A percentile compares a stretch with the other conserved stretches of the same genome.
Evolutionary conservation across 2,329 filamentous ascomycete species (phyloP).

Genomic region (Nemania diffusa): DNA sequence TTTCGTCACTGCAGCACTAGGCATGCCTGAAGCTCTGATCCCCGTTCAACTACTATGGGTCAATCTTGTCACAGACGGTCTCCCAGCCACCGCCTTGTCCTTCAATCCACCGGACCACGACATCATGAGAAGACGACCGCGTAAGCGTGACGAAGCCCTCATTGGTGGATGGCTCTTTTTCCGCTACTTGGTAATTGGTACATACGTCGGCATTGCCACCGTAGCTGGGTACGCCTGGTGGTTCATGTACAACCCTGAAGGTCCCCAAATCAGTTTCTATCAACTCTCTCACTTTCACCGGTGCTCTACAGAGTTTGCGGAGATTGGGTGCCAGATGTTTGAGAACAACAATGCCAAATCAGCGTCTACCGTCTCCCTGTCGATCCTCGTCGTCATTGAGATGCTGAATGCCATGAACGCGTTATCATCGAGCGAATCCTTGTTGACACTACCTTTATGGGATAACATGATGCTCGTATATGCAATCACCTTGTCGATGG

Average conservation of each 20-base stretch:
- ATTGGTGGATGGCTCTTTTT: slow-evolving; percentile 98
- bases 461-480: slow-evolving; percentile 98
- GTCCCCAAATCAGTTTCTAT: slow-evolving; percentile 90
- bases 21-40: slow-evolving; percentile 97
- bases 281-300: slow-evolving; percentile 94
- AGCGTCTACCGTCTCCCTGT: slow-evolving; percentile 92
- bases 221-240: slow-evolving; percentile 99
- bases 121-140: slow-evolving; percentile 91
- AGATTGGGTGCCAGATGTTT: slow-evolving; percentile 95
- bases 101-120: slow-evolving; percentile 99
- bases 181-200: slow-evolving; percentile 95
- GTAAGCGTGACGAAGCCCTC: slow-evolving; percentile 91
- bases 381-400: slow-evolving; percentile 94
- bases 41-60: slow-evolving; percentile 99
- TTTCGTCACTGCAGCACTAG: slow-evolving; percentile 93
- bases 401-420: slow-evolving; percentile 99
- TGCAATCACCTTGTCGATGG: slow-evolving; percentile 92
- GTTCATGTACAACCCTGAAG: slow-evolving; percentile 95
- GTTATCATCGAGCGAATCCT: slow-evolving; percentile 91
- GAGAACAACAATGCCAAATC: slow-evolving; percentile 84
- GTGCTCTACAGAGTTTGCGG: slow-evolving; percentile 85
- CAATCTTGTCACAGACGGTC: slow-evolving; percentile 96
- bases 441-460: slow-evolving; percentile 95
- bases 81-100: slow-evolving; percentile 93
- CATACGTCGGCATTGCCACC: slow-evolving; percentile 92